These are phyloP conservation scores for Vachellia pachyceras DNA, from an alignment of 306 rosid genomes.

Conservation along the genomic window DNA sequence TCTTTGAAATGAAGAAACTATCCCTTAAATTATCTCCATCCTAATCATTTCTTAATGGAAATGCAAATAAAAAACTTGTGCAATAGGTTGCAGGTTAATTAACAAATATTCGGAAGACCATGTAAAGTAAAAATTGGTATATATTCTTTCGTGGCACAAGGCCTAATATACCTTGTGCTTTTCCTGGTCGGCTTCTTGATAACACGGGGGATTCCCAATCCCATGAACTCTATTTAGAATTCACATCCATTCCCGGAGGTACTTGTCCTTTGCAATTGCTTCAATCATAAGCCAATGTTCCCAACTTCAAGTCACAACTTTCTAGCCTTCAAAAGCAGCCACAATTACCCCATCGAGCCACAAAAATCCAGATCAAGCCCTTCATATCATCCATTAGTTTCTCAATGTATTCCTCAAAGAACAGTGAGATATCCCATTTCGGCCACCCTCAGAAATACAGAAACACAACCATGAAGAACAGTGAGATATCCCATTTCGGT, in stretches of 20 bases:
- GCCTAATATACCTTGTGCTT: slow-evolving; percentile 53
- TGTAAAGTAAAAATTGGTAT: slow-evolving; percentile 49
- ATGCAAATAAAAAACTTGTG: slow-evolving; percentile 28
- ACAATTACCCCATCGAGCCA: background rate
- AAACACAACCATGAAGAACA: slow-evolving; percentile 50
- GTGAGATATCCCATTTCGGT: slow-evolving; percentile 78
- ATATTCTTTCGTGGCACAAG: slow-evolving; percentile 55
- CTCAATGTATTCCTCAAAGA: slow-evolving; percentile 39
- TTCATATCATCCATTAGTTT: slow-evolving; percentile 1
- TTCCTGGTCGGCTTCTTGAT: slow-evolving; percentile 34
- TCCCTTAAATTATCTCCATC: background rate
- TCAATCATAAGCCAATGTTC: slow-evolving; percentile 54
- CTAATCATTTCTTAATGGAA: slow-evolving; percentile 10
- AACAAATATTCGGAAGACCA: slow-evolving; percentile 4
- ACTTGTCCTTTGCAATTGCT: slow-evolving; percentile 52
- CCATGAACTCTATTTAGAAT: slow-evolving; percentile 39
- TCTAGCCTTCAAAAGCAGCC: background rate
- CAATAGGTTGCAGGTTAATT: slow-evolving; percentile 24
- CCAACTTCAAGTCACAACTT: slow-evolving; percentile 16
- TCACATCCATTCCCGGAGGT: slow-evolving; percentile 42
- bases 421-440: too few species aligned
- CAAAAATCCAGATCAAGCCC: background rate
- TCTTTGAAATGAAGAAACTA: slow-evolving; percentile 19
- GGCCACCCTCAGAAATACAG: slow-evolving; percentile 52
- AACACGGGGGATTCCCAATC: slow-evolving; percentile 52